Evolutionary conservation across 176 grass and related monocot genomes (phyloP), one percentile per base, ranked within the genome.

Genomic region (Eleusine coracana): DNA sequence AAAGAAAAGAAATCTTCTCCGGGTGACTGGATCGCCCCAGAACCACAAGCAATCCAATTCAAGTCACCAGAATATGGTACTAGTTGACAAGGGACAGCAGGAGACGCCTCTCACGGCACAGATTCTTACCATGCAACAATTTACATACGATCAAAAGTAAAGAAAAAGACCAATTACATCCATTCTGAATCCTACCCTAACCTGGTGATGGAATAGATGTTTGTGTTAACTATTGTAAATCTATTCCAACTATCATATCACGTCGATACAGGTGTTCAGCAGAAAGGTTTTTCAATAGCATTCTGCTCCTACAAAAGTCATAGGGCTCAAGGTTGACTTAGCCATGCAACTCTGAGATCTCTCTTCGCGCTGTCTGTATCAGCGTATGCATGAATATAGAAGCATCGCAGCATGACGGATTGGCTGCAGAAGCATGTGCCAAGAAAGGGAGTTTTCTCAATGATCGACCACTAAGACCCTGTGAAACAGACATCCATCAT

Each of bases 361-460:
- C 96, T 89, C 93, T 88, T 62, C 38, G 64, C 4, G 96, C 96
- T 3, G 96, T 96, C 66, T 92, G 91, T 90, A 92, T 88, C 61
- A 99, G 68, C 0, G 80, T 85, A 55, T 62, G 70, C 80, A 99
- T 60, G 66, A 96, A 99, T n/a, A 76, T 70, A 74, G 73, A 68
- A 71, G 85, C 78, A 20, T 96, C 87, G 12, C 91, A 94, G 79
- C 46, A 61, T 0, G 87, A 81, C 68, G 93, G 87, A 66, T 83
- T 90, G 34, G 80, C 77, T 7, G 90, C 72, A 71, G 91, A 84
- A 41, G 96, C 93, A 75, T 99, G 93, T 67, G 96, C 92, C 41
- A 99, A 82, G 80, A 99, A 99, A 80, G 96, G 96, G 73, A 99
- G 93, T 79, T 99, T 99, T 80, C 96, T 90, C 83, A 99, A 77